Conservation (phyloP, 2,329 filamentous ascomycete species). For the Rhynchosporium secalis region DNA sequence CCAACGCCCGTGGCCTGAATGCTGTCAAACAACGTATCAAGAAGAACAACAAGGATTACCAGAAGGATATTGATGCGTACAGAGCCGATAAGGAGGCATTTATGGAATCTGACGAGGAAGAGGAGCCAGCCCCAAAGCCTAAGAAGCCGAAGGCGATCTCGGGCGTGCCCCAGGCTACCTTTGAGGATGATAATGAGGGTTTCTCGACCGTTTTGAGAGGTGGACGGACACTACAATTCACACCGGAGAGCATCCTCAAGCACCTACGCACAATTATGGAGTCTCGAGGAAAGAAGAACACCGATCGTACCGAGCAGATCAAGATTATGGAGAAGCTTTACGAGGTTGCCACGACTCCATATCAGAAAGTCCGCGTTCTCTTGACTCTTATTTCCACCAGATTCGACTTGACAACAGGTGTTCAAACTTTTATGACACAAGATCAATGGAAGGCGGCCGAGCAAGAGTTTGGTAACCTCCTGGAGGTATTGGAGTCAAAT, state of each 20-base stretch:
- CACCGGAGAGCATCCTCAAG: slow-evolving; percentile 97
- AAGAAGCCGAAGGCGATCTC: slow-evolving; percentile 54
- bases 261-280: slow-evolving; percentile 91
- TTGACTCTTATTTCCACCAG: slow-evolving; percentile 89
- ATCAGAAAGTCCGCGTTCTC: slow-evolving; percentile 91
- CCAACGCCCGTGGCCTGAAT: slow-evolving; percentile 89
- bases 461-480: slow-evolving; percentile 76
- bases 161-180: slow-evolving; percentile 50
- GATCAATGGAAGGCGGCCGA: slow-evolving; percentile 97
- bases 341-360: slow-evolving; percentile 86
- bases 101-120: slow-evolving; percentile 82
- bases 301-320: slow-evolving; percentile 92
- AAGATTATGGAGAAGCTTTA: slow-evolving; percentile 94
- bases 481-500: slow-evolving; percentile 77
- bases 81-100: slow-evolving; percentile 80
- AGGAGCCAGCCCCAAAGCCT: slow-evolving; percentile 56
- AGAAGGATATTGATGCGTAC: slow-evolving; percentile 83
- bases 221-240: slow-evolving; percentile 87
- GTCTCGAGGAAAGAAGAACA: slow-evolving; percentile 98
- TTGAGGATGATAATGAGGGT: slow-evolving; percentile 72
- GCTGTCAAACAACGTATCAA: slow-evolving; percentile 97
- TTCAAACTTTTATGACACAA: slow-evolving; percentile 79
- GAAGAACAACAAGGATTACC: slow-evolving; percentile 97
- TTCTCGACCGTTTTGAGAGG: slow-evolving; percentile 88
- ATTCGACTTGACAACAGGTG: slow-evolving; percentile 86